A percentile compares a stretch with the other conserved stretches of the same genome.
Evolutionary conservation across 306 rosid genomes (phyloP).

Genomic region (Prunus salicina): DNA sequence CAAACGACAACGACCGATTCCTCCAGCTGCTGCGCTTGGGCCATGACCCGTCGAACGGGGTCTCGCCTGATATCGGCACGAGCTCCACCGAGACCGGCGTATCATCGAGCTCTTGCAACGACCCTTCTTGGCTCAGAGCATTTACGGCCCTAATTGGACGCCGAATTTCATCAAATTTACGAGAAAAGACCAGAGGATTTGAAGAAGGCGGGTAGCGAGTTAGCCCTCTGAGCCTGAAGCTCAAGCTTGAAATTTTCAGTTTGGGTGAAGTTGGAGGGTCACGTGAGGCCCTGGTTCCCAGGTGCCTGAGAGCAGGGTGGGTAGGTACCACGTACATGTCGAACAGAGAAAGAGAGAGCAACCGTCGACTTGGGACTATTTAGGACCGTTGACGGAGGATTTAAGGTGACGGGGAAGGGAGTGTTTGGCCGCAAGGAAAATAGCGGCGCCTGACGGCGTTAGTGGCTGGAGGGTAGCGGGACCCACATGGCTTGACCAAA

Average conservation of each 20-base stretch:
- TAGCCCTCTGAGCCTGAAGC: slow-evolving; percentile 8
- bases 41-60: slow-evolving; percentile 45
- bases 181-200: background rate
- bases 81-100: slow-evolving; percentile 49
- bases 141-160: slow-evolving; percentile 2
- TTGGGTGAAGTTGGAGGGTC: background rate
- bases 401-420: background rate
- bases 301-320: slow-evolving; percentile 9
- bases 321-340: slow-evolving; percentile 44
- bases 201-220: background rate
- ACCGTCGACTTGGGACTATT: background rate
- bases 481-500: background rate
- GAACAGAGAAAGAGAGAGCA: background rate
- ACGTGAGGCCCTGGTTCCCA: slow-evolving; percentile 12
- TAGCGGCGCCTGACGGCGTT: background rate
- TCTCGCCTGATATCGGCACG: slow-evolving; percentile 40
- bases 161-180: slow-evolving; percentile 7
- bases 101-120: slow-evolving; percentile 43
- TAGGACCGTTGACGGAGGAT: background rate
- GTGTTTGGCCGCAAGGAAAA: background rate
- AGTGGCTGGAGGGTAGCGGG: background rate
- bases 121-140: slow-evolving; percentile 32
- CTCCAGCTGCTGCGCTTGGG: slow-evolving; percentile 36
- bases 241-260: background rate
- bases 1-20: slow-evolving; percentile 42